phyloP scores from a whole-genome alignment of 805 yeast genomes.

The Starmerella gropengiesseri region DNA sequence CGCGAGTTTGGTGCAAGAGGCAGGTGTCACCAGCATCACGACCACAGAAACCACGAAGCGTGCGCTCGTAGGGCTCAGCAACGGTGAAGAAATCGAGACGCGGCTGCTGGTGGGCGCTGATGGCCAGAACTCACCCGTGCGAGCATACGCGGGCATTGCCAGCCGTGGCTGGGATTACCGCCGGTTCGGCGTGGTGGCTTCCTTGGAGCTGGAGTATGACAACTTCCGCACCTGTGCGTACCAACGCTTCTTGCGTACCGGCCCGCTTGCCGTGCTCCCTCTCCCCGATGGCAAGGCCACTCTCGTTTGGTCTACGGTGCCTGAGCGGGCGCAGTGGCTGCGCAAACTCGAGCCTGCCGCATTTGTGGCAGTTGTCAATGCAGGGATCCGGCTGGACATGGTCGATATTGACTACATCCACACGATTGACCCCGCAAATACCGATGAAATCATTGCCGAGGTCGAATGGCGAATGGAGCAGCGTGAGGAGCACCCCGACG shows the following conservation, averaged over 20 bases:
- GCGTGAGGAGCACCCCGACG: slow-evolving; percentile 40
- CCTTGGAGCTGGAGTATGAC: slow-evolving; percentile 62
- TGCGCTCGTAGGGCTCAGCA: slow-evolving; percentile 63
- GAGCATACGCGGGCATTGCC: slow-evolving; percentile 67
- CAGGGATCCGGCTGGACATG: slow-evolving; percentile 69
- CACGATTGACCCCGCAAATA: slow-evolving; percentile 28
- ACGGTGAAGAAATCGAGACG: slow-evolving; percentile 54
- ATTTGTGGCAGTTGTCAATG: slow-evolving; percentile 66
- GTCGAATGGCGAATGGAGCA: slow-evolving; percentile 56
- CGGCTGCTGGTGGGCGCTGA: slow-evolving; percentile 89
- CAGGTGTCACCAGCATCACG: slow-evolving; percentile 33
- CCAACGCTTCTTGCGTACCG: slow-evolving; percentile 85
- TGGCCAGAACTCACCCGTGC: slow-evolving; percentile 88
- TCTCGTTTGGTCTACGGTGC: slow-evolving; percentile 84
- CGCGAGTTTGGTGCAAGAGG: slow-evolving; percentile 27
- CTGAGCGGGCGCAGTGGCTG: slow-evolving; percentile 57
- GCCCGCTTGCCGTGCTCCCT: slow-evolving; percentile 88
- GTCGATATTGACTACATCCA: slow-evolving; percentile 68
- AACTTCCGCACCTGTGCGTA: slow-evolving; percentile 69
- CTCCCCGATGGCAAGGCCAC: slow-evolving; percentile 80
- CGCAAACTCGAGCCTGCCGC: slow-evolving; percentile 47
- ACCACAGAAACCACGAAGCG: slow-evolving; percentile 32
- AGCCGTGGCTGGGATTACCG: slow-evolving; percentile 88
- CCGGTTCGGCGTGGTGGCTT: slow-evolving; percentile 86
- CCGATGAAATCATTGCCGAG: slow-evolving; percentile 49